A percentile compares a stretch with the other conserved stretches of the same genome.
Evolutionary conservation across 2,329 filamentous ascomycete genomes (phyloP).

Genomic region (Paecilomyces sp.): DNA sequence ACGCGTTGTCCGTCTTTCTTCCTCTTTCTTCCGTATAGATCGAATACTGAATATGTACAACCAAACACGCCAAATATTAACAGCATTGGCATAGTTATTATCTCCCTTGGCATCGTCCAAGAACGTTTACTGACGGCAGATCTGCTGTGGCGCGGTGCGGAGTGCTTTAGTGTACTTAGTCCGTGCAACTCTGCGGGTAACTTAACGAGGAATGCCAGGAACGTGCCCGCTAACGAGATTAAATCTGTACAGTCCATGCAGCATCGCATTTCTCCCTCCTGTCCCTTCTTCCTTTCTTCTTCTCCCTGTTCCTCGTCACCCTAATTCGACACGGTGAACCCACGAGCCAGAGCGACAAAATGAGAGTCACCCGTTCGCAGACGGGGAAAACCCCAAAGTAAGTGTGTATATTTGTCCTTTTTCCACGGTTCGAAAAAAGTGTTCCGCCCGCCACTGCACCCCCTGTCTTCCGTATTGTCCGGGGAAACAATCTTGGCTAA

Average conservation of each 20-base stretch:
- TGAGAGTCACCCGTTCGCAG: constrained; percentile 45
- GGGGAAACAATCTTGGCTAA: background rate
- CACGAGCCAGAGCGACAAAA: constrained; percentile 9
- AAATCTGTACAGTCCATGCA: background rate
- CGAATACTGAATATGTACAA: background rate
- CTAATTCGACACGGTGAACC: background rate
- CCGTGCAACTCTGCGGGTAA: background rate
- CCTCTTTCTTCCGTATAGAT: background rate
- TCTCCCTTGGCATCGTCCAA: background rate
- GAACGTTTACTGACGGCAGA: background rate
- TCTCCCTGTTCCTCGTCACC: background rate
- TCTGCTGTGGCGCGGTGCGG: background rate
- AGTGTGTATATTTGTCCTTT: constrained; percentile 15
- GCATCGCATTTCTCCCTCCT: background rate
- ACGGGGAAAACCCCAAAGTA: constrained; percentile 47
- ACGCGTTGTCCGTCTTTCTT: background rate
- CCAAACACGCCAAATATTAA: background rate
- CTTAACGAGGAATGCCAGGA: background rate
- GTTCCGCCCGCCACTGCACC: constrained; percentile 4
- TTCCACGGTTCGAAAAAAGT: constrained; percentile 3
- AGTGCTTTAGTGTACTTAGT: background rate
- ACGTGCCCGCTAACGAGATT: background rate
- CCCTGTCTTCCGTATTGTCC: background rate
- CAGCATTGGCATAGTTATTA: background rate
- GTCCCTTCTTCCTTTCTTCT: background rate